These are phyloP conservation scores for Ogataea polymorpha DNA, from an alignment of 805 yeast genomes.

Conservation along the genomic window DNA sequence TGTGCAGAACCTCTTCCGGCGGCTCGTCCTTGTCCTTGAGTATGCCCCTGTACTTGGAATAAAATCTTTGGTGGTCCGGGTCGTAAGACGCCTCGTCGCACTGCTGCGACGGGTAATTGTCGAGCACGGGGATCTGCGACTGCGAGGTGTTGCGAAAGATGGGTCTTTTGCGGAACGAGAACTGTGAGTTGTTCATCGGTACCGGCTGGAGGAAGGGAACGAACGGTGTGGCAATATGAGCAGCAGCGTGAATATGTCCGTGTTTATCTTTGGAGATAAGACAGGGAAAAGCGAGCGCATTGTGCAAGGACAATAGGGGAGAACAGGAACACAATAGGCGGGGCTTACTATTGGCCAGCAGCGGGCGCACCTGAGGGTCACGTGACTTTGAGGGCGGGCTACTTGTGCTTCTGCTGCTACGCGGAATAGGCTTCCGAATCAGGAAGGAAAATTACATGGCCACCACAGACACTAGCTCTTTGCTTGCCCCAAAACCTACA, in stretches of 20 bases:
- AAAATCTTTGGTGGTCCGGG: constrained; percentile 30
- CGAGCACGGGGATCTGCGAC: constrained; percentile 30
- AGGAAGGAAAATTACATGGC: constrained; percentile 7
- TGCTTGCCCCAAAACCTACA: constrained; percentile 4
- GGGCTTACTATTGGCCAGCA: background rate
- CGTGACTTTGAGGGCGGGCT: background rate
- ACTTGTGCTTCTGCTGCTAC: background rate
- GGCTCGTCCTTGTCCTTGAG: constrained; percentile 30
- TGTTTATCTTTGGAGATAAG: constrained; percentile 2
- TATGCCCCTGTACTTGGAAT: constrained; percentile 31
- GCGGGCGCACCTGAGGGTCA: background rate
- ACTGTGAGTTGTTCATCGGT: constrained; percentile 14
- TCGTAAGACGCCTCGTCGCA: constrained; percentile 29
- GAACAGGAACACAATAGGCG: background rate
- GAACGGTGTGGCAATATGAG: background rate
- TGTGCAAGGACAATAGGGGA: background rate
- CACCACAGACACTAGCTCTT: background rate
- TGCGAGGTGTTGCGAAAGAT: constrained; percentile 15
- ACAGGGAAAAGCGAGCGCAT: background rate
- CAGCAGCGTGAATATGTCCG: background rate
- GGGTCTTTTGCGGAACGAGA: constrained; percentile 33
- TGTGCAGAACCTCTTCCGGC: constrained; percentile 26
- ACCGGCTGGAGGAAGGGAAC: background rate
- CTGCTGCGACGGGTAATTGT: constrained; percentile 31
- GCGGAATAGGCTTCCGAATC: constrained; percentile 3